Percentiles rank a stretch among this genome's conserved stretches.
Conservation (phyloP, 2,329 filamentous ascomycete species). For the Beauveria sp. region DNA sequence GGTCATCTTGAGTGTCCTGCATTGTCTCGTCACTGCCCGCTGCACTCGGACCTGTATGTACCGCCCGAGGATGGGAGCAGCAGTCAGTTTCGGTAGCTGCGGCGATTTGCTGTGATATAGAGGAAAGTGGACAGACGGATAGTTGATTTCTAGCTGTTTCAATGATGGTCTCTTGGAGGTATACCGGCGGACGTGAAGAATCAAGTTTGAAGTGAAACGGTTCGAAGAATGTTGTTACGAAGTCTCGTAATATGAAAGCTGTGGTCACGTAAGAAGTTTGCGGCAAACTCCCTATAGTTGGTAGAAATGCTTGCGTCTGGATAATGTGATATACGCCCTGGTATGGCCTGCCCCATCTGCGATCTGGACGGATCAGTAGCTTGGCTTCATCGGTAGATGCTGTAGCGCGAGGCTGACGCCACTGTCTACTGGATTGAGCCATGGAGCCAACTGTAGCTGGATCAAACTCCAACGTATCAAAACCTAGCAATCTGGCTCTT, state of each 20-base stretch:
- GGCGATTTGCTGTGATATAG: neutral
- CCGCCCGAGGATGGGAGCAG: neutral
- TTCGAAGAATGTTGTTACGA: neutral
- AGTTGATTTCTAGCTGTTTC: neutral
- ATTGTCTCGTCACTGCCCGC: neutral
- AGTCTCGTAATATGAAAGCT: neutral
- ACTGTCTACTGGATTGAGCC: neutral
- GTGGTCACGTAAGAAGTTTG: neutral
- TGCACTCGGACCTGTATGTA: neutral
- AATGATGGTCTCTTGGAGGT: neutral
- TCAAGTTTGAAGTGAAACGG: neutral
- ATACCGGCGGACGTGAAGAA: neutral
- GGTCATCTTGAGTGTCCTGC: neutral
- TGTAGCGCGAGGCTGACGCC: neutral
- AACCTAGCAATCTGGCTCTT: neutral
- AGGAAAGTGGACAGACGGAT: too few species aligned
- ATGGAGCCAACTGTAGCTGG: neutral
- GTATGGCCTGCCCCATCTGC: neutral
- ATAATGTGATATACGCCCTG: neutral
- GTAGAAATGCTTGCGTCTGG: neutral
- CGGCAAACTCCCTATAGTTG: neutral
- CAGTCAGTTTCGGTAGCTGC: neutral
- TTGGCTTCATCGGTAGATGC: neutral
- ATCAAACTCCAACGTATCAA: neutral
- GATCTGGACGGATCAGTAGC: neutral